Base-by-base conservation (phyloP, 371 early-diverging fungal species). In the Mycotypha africana region DNA sequence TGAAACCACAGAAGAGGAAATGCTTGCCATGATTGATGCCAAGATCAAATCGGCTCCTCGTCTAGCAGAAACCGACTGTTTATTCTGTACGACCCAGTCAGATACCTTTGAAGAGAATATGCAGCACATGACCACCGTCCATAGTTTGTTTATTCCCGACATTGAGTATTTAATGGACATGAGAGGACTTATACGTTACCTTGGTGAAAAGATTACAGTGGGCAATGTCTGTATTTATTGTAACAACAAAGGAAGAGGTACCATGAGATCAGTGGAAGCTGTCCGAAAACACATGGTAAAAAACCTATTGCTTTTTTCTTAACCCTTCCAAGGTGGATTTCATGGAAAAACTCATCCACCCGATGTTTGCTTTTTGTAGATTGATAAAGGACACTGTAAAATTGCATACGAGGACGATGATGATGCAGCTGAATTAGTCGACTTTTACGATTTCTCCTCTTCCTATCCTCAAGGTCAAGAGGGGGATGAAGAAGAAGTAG, bases 121-220 rank as follows among this genome's bases (percentile, higher is more conserved):
- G 70, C 70, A 74, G 28, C 98, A 98, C 66, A 98, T 98, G 98
- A 79, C 87, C 10, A 60, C 54, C 28, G 67, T 60, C 10, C 98
- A 98, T 66, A 84, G 87, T 55, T 89, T 98, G 63, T 98, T 95
- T 56, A 85, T 98, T 49, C 98, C 98, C 20, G 95, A 97, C 67
- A 76, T 93, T 34, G 97, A 97, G 60, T 94, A 82, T 56, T 62
- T 97, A 41, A 85, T 85, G 3, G 93, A 97, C 47, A 49, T 93
- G 34, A 78, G 79, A 31, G 98, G 97, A 2, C 62, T 98, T 47
- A 71, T 98, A 48, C 75, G 71, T 49, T 95, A 94, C 59, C 70
- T 98, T 32, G 95, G 88, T 20, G 95, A 97, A 60, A 97, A 97
- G 68, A 72, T 98, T 50, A 78, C 89, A 7, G 54, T 53, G 12